These are phyloP conservation scores for Aquilaria malaccensis DNA, from an alignment of 345 rosid genomes.

Conservation along the genomic window DNA sequence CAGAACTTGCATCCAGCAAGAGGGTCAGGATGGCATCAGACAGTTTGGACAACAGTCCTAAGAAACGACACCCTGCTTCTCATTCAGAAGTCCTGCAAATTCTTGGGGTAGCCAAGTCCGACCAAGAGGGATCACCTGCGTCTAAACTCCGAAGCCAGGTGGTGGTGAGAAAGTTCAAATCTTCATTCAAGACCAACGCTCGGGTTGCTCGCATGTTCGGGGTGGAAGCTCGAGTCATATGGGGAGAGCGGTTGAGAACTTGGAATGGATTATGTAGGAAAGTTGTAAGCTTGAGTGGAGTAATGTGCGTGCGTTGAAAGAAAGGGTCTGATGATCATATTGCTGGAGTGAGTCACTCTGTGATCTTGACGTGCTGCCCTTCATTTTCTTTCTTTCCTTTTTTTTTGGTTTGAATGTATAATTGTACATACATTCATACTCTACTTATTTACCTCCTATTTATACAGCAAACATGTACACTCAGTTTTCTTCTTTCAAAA, in stretches of 20 bases:
- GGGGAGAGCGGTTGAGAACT: conserved; percentile 35
- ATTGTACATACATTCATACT: no score
- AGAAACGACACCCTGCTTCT: conserved; percentile 28
- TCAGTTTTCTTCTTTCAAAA: no score
- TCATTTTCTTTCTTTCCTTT: no score
- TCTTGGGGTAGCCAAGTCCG: conserved; percentile 19
- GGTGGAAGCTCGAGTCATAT: conserved; percentile 23
- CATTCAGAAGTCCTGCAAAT: conserved; percentile 19
- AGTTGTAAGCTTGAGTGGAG: conserved; percentile 22
- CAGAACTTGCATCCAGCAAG: conserved; percentile 18
- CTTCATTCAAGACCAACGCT: conserved; percentile 5
- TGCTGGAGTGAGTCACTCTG: no score
- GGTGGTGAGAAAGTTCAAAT: conserved; percentile 13
- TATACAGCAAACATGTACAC: no score
- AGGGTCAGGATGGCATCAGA: conserved; percentile 20
- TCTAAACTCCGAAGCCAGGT: conserved; percentile 26
- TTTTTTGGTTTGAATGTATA: no score
- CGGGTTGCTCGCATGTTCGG: conserved; percentile 6
- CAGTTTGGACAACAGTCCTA: conserved; percentile 20
- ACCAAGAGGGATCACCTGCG: conserved; percentile 24
- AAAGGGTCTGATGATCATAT: no score
- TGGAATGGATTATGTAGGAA: conserved; percentile 20
- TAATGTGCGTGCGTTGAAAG: conserved; percentile 15
- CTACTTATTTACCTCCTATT: no score
- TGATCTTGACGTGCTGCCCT: no score